A percentile compares a stretch with the other conserved stretches of the same genome.
phyloP scores from a whole-genome alignment of 1,284 basidiomycete species.

The Puccinia horiana region DNA sequence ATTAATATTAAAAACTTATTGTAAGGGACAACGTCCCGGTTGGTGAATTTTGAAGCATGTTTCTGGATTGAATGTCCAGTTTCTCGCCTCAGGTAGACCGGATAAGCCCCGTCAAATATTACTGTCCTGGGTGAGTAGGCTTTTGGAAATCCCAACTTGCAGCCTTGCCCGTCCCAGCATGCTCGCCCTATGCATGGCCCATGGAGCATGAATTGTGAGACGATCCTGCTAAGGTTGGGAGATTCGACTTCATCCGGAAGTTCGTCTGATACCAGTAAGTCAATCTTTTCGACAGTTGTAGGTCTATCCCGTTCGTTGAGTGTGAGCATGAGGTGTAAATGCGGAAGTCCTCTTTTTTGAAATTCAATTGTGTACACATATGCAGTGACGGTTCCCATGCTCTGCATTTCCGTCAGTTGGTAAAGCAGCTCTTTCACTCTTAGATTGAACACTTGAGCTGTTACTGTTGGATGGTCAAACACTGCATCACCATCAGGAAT shows the following conservation, averaged over 20 bases:
- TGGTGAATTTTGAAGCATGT: background rate
- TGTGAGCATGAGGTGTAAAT: slow-evolving; percentile 7
- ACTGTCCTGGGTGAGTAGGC: background rate
- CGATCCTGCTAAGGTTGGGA: background rate
- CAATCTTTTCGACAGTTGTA: background rate
- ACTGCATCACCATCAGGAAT: background rate
- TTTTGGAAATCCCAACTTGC: background rate
- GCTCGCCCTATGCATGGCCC: background rate
- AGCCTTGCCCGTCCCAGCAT: background rate
- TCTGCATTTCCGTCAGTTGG: background rate
- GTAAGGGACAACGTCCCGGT: slow-evolving; percentile 14
- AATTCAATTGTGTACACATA: slow-evolving; percentile 43
- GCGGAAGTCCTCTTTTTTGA: slow-evolving; percentile 29
- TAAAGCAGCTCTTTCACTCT: background rate
- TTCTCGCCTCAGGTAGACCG: background rate
- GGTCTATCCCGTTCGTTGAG: background rate
- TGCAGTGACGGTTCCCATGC: background rate
- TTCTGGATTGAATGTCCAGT: background rate
- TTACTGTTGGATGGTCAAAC: background rate
- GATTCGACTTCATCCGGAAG: background rate
- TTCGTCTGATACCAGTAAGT: background rate
- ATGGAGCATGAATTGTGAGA: background rate
- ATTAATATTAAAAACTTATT: background rate
- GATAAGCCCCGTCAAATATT: slow-evolving; percentile 6
- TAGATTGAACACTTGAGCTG: background rate